Base-by-base conservation (phyloP, 2,329 filamentous ascomycete genomes). In the Fusarium illudens region DNA sequence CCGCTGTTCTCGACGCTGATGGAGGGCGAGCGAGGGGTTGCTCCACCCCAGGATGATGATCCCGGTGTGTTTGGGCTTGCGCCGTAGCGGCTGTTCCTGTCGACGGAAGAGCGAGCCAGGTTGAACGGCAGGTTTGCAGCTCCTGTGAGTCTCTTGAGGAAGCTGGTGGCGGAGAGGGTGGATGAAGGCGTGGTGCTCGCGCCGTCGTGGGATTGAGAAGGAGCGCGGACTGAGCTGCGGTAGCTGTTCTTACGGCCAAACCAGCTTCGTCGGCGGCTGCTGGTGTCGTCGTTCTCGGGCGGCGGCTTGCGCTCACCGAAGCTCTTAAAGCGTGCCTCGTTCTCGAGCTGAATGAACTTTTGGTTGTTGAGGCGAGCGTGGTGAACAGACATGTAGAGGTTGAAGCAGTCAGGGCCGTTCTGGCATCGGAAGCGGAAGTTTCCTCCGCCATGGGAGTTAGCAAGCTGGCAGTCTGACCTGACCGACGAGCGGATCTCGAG, bases 401-500 rank as follows among this genome's bases (percentile, higher is more conserved):
- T 86, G 68, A 92, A 90, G 75, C 94, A 96, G 65, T 97, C 95
- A 42, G 89, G 86, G 3, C 89, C 85, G 48, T 87, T 92, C 39
- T 90, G 84, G 49, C 93, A 93, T 39, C 96, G 91, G 86, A 98
- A 96, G 84, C 96, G 95, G 81, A 97, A 92, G 76, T 96, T 96
- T 72, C 82, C 84, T 30, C 85, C 85, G 13, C 89, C 90, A 52
- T 90, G 86, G 13, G 74, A 75, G 81, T 81, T 86, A 62, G 84
- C 86, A 59, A 97, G 86, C 71, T 88, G 87, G 6, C 92, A 94
- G 65, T 92, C 84, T 20, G 84, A 78, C 42, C 92, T 91, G 25
- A 94, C 91, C 2, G 93, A 93, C 7, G 95, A 97, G 51, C 94
- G 91, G 68, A 99, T 93, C 69, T 96, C 96, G 56, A 99, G 92